These are phyloP conservation scores for Noccaea caerulescens DNA, from an alignment of 345 rosid species.

Conservation along the genomic window DNA sequence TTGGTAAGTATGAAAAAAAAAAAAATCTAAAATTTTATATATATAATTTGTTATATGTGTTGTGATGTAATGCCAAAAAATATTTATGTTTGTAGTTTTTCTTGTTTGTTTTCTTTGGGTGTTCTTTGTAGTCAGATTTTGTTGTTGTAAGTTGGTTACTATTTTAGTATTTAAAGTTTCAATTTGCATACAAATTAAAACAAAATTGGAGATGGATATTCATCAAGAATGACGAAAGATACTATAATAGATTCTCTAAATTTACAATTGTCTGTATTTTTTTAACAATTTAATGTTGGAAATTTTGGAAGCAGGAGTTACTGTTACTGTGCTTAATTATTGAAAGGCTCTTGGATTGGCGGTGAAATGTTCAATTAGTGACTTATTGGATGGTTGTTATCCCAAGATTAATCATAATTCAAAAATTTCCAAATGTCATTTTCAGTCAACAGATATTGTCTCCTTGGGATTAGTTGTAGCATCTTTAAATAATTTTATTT, in stretches of 20 bases:
- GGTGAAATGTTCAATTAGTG: constrained; percentile 33
- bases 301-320: constrained; percentile 21
- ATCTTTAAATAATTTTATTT: neutral
- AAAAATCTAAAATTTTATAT: constrained; percentile 7
- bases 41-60: neutral
- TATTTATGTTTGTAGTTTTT: constrained; percentile 27
- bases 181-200: constrained; percentile 32
- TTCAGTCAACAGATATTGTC: constrained; percentile 32
- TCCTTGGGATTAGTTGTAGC: constrained; percentile 33
- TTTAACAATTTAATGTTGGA: constrained; percentile 9
- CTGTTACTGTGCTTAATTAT: constrained; percentile 24
- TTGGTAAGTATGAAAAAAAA: constrained; percentile 27
- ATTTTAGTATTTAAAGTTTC: constrained; percentile 35
- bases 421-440: constrained; percentile 2
- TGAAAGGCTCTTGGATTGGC: constrained; percentile 21
- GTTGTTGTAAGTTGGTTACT: constrained; percentile 33
- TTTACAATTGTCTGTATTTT: constrained; percentile 19
- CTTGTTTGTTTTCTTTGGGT: neutral
- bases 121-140: constrained; percentile 25
- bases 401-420: constrained; percentile 11
- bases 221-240: constrained; percentile 9
- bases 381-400: constrained; percentile 32
- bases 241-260: constrained; percentile 12
- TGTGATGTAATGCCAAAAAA: constrained; percentile 37
- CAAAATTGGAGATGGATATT: constrained; percentile 14